Base-by-base conservation (phyloP, 495 filamentous ascomycete genomes). In the Hamigera avellanea region DNA sequence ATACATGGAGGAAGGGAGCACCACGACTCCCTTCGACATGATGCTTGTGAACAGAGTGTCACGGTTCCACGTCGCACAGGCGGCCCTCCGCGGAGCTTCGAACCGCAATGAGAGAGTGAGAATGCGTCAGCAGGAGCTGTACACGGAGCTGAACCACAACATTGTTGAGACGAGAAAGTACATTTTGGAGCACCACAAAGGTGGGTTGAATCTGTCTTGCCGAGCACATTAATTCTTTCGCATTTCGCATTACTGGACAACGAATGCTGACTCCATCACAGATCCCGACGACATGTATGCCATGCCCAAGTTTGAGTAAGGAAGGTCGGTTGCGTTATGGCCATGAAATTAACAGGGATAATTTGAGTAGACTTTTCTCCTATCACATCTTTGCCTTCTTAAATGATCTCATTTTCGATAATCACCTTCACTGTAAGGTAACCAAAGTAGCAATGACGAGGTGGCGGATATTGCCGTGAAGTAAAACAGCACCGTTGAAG, bases 11-110 rank as follows among this genome's bases (percentile, higher is more conserved):
- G 79, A 85, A 48, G 81, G 81, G 3, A 74, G 63, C 35, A 84
- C 78, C 0, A 85, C 79, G 0, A 85, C 77, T 8, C 80, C 78
- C 4, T 81, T 83, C 44, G 75, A 83, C 39, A 84, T 83, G 80
- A 75, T 83, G 77, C 54, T 83, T 8, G 49, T 69, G 26, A 86
- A 85, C 38, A 44, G 64, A 12, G 74, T 78, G 8, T 76, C 67
- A 4, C 54, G 79, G 29, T 85, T 69, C 45, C 70, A 82, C 50
- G 67, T 83, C 32, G 75, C 71, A 2, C 59, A 72, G 46, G 45
- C 65, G 14, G 81, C 80, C 18, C 41, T 84, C 23, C 49, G 46
- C 12, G 69, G 70, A 8, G 72, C 49, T 0, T 60, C 66, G 5
- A 63, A 45, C 46, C 46, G 51, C 2, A 79, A 78, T 38, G 61